Evolutionary conservation across 1,139 yeast species (phyloP).

Genomic region (Zygoascus sp.): DNA sequence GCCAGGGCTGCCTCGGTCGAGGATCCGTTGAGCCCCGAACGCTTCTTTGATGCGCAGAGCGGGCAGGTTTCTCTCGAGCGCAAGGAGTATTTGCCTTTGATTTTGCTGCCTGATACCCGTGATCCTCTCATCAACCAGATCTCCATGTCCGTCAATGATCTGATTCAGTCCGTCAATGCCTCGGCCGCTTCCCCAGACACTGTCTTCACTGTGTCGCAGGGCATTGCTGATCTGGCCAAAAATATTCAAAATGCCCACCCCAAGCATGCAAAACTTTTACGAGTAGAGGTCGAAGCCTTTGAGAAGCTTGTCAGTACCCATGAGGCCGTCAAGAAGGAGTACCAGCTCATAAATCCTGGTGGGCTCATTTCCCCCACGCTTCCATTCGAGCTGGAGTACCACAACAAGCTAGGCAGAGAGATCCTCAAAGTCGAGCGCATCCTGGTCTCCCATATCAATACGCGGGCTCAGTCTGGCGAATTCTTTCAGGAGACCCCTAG

Average conservation of each 20-base stretch:
- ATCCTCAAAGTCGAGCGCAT: conserved; percentile 23
- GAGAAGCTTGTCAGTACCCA: conserved; percentile 17
- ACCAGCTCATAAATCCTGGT: conserved; percentile 7
- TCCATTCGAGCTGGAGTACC: conserved; percentile 17
- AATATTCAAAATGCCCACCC: conserved; percentile 17
- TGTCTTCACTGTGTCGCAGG: conserved; percentile 21
- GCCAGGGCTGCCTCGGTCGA: conserved; percentile 15
- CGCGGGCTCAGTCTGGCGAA: conserved; percentile 9
- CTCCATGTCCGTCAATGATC: conserved; percentile 29
- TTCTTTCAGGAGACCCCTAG: not conserved
- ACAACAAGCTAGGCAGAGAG: conserved; percentile 18
- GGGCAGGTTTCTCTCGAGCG: conserved; percentile 26
- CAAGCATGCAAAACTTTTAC: conserved; percentile 22
- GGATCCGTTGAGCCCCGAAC: conserved; percentile 29
- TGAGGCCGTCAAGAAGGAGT: conserved; percentile 9
- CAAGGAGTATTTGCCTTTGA: conserved; percentile 29
- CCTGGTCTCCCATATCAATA: conserved; percentile 24
- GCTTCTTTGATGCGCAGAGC: conserved; percentile 29
- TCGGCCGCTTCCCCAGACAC: conserved; percentile 27
- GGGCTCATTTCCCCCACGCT: conserved; percentile 4
- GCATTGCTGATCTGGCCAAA: conserved; percentile 22
- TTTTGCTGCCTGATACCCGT: conserved; percentile 28
- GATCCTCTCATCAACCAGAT: conserved; percentile 26
- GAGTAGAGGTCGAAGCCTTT: conserved; percentile 22
- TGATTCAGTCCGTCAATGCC: conserved; percentile 29